These are phyloP conservation scores for Diaporthe batatas DNA, from an alignment of 2,329 filamentous ascomycete species.

Conservation along the genomic window DNA sequence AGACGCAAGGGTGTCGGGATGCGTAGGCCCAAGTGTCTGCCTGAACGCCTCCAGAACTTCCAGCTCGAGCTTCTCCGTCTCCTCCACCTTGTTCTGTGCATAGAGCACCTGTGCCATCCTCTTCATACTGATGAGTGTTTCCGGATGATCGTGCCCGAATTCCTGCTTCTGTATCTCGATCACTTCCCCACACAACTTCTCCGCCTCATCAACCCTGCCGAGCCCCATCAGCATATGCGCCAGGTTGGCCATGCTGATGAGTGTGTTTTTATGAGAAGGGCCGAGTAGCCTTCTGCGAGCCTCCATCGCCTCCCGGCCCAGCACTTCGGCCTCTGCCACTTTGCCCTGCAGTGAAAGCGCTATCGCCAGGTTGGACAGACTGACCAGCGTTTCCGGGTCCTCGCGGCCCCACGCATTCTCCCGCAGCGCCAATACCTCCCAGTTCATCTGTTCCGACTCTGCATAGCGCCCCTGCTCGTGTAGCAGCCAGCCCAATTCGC, in stretches of 20 bases:
- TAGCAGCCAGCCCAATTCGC: not conserved
- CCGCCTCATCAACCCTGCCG: not conserved
- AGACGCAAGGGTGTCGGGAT: not conserved
- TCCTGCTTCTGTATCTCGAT: not conserved
- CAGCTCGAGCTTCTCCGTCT: not conserved
- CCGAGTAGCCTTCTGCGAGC: not conserved
- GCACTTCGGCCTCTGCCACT: not conserved
- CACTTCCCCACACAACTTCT: not conserved
- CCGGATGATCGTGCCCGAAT: not conserved
- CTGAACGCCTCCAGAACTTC: not conserved
- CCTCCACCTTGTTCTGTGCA: not conserved
- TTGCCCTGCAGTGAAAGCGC: not conserved
- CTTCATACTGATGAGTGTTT: not conserved
- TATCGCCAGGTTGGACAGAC: not conserved
- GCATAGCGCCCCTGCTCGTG: not conserved
- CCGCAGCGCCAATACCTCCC: not conserved
- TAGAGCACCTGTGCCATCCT: not conserved
- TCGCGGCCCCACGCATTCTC: not conserved
- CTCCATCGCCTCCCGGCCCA: not conserved
- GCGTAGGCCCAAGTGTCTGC: not conserved
- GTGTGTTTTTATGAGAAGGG: not conserved
- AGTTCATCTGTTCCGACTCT: not conserved
- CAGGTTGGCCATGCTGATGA: not conserved
- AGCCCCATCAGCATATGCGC: accelerated
- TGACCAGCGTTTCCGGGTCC: not conserved